Evolutionary conservation across 1,284 basidiomycete species (phyloP).

Genomic region (Microbotryum violaceum): DNA sequence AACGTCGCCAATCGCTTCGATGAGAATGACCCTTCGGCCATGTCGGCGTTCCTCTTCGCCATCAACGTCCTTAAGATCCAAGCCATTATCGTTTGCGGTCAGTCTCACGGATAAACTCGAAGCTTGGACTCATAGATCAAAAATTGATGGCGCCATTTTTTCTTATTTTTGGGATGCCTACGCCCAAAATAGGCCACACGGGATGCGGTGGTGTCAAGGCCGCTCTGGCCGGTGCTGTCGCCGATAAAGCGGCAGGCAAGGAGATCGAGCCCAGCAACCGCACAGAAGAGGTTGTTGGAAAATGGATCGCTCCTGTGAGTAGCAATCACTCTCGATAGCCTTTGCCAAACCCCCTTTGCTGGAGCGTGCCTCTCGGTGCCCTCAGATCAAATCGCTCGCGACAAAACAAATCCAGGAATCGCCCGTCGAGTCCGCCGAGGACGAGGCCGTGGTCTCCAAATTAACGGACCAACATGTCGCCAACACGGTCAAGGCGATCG

Average conservation of each 20-base stretch:
- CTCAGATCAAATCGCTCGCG: slow-evolving; percentile 61
- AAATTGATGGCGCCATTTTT: no score
- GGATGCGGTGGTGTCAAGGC: slow-evolving; percentile 43
- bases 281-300: slow-evolving; percentile 17
- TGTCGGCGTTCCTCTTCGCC: slow-evolving; percentile 73
- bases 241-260: slow-evolving; percentile 5
- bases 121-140: no score
- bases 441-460: slow-evolving; percentile 39
- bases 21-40: slow-evolving; percentile 64
- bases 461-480: slow-evolving; percentile 69
- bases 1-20: slow-evolving; percentile 53
- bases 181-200: slow-evolving; percentile 37
- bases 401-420: slow-evolving; percentile 51
- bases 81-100: slow-evolving; percentile 47
- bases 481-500: slow-evolving; percentile 63
- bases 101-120: slow-evolving; percentile 2
- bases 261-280: slow-evolving; percentile 3
- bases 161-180: no score
- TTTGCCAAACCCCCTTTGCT: slow-evolving; percentile 12
- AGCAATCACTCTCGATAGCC: no score
- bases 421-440: neutral
- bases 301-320: slow-evolving; percentile 30
- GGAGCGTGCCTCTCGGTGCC: slow-evolving; percentile 2
- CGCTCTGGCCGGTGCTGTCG: slow-evolving; percentile 35
- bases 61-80: slow-evolving; percentile 68